Percentiles rank a stretch among this genome's conserved stretches.
Conservation (phyloP, 495 filamentous ascomycete species). For the Emericellopsis terricola region DNA sequence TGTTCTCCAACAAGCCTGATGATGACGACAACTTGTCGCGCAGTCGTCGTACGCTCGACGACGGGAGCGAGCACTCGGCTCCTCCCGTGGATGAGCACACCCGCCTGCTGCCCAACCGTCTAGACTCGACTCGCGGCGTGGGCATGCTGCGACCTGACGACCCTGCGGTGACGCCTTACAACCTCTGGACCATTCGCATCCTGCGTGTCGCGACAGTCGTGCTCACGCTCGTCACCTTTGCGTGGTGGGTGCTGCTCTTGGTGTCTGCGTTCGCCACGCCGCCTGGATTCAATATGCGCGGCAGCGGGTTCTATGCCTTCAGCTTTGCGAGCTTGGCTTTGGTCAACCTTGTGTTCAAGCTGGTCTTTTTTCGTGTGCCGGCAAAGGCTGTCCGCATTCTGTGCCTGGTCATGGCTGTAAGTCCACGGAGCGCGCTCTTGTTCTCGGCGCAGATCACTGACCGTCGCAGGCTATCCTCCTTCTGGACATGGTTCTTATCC, state of each 20-base stretch:
- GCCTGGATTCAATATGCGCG: constrained; percentile 66
- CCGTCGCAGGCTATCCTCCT: constrained; percentile 36
- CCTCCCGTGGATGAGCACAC: constrained; percentile 48
- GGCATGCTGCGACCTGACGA: constrained; percentile 64
- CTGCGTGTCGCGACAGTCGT: constrained; percentile 55
- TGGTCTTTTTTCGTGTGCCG: constrained; percentile 75
- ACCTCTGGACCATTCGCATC: constrained; percentile 74
- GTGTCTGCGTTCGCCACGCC: constrained; percentile 78
- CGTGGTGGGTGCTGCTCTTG: constrained; percentile 83
- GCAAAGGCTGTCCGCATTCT: constrained; percentile 57
- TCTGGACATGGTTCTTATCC: constrained; percentile 59
- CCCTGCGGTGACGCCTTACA: constrained; percentile 91
- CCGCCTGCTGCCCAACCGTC: constrained; percentile 44
- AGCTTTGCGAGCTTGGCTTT: constrained; percentile 56
- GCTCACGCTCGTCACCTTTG: constrained; percentile 52
- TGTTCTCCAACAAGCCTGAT: constrained; percentile 33
- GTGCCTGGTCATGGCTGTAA: constrained; percentile 38
- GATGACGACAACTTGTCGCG: constrained; percentile 14
- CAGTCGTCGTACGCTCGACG: constrained; percentile 2
- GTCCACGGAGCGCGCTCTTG: neutral
- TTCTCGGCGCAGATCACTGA: neutral
- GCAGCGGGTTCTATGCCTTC: constrained; percentile 82
- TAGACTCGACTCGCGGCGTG: constrained; percentile 36
- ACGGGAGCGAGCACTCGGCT: constrained; percentile 10
- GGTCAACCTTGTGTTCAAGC: constrained; percentile 52